phyloP scores from a whole-genome alignment of 352 stramenopile species.

The Thalassiosira hispida region DNA sequence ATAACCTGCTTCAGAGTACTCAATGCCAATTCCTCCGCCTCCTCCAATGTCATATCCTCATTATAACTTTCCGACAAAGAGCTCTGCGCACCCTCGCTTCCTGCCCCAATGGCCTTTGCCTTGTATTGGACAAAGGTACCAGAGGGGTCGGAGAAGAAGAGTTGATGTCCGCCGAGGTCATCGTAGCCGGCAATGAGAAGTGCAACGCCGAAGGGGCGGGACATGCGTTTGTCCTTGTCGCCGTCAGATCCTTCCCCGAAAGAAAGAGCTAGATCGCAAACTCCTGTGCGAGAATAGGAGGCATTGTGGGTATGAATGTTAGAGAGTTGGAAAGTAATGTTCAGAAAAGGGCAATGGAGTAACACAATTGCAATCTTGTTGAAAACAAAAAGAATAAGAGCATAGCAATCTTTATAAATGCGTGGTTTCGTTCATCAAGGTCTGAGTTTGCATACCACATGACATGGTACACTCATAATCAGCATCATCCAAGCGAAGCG shows the following conservation, averaged over 20 bases:
- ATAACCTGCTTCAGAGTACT: conserved; percentile 98
- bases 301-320: neutral
- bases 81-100: conserved; percentile 96
- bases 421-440: too few species aligned
- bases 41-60: conserved; percentile 93
- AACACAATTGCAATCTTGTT: too few species aligned
- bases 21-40: conserved; percentile 96
- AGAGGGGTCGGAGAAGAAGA: conserved; percentile 96
- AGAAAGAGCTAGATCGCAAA: conserved; percentile 98
- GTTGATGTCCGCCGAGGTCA: conserved; percentile 92
- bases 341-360: too few species aligned
- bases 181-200: conserved; percentile 97
- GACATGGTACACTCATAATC: too few species aligned
- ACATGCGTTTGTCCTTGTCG: conserved; percentile 97
- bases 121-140: conserved; percentile 99
- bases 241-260: conserved; percentile 94
- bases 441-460: too few species aligned
- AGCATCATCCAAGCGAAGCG: too few species aligned
- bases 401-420: too few species aligned
- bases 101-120: conserved; percentile 98
- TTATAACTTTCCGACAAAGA: conserved; percentile 98
- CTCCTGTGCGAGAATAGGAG: conserved; percentile 66
- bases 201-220: conserved; percentile 97
- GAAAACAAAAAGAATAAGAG: too few species aligned
- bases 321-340: neutral